Percentiles rank a stretch among this genome's conserved stretches.
These are phyloP conservation scores for Diaporthe velutina DNA, from an alignment of 2,329 filamentous ascomycete species.

Conservation along the genomic window DNA sequence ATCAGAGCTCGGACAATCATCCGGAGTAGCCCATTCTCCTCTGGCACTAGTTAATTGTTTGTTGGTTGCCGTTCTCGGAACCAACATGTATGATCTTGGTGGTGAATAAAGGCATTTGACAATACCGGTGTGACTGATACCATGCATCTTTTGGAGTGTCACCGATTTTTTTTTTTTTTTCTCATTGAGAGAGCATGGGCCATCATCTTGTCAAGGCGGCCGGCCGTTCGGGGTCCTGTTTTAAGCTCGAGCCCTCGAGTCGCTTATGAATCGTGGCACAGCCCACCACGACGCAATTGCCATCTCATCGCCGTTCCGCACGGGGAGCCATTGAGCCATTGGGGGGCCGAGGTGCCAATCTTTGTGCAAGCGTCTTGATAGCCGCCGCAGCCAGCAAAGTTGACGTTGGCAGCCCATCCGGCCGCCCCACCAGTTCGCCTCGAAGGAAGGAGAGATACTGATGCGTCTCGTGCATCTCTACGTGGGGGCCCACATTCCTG, in stretches of 20 bases:
- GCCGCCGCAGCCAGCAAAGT: constrained; percentile 28
- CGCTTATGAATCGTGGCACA: constrained; percentile 15
- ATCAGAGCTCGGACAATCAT: constrained; percentile 17
- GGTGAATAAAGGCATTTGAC: background rate
- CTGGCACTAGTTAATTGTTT: background rate
- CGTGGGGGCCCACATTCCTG: constrained; percentile 22
- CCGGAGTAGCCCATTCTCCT: constrained; percentile 1
- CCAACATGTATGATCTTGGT: background rate
- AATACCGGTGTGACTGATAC: background rate
- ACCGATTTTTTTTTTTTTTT: background rate
- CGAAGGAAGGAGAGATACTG: constrained; percentile 27
- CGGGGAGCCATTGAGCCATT: constrained; percentile 5
- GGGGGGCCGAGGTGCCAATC: background rate
- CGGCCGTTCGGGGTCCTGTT: background rate
- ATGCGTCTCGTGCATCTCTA: constrained; percentile 26
- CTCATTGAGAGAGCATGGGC: constrained; percentile 9
- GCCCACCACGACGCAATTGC: constrained; percentile 12
- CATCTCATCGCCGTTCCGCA: constrained; percentile 18
- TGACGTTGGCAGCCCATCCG: constrained; percentile 18
- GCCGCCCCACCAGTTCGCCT: constrained; percentile 33
- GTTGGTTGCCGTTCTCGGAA: background rate
- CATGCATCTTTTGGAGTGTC: constrained; percentile 10
- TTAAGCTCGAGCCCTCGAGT: background rate
- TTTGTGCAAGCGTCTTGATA: constrained; percentile 7
- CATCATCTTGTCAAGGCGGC: background rate